These are phyloP conservation scores for Saccharomycopsis babjevae DNA, from an alignment of 805 yeast species.

Conservation along the genomic window DNA sequence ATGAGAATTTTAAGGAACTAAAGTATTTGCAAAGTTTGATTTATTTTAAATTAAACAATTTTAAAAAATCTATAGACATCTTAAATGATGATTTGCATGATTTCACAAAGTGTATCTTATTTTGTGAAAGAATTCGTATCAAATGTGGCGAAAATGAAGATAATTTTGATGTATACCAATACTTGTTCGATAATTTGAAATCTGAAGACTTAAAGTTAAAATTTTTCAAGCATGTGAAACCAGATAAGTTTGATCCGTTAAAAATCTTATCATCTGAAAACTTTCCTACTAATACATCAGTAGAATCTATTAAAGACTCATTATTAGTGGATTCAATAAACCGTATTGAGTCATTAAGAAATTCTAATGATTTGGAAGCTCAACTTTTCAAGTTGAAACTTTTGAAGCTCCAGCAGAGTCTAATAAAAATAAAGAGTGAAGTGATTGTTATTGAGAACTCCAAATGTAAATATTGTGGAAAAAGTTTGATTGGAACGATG, in stretches of 20 bases:
- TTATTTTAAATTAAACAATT: slow-evolving; percentile 47
- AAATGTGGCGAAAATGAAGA: background rate
- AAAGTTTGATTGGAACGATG: slow-evolving; percentile 30
- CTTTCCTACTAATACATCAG: background rate
- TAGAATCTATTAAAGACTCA: background rate
- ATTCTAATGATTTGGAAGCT: background rate
- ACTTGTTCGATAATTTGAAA: background rate
- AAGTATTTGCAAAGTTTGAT: slow-evolving; percentile 44
- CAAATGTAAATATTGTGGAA: slow-evolving; percentile 28
- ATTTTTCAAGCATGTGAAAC: background rate
- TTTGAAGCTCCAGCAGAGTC: slow-evolving; percentile 26
- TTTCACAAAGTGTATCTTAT: slow-evolving; percentile 45
- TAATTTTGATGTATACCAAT: background rate
- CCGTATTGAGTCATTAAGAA: background rate
- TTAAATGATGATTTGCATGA: slow-evolving; percentile 48
- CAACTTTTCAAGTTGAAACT: slow-evolving; percentile 29
- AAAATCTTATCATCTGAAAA: background rate
- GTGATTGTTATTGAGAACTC: slow-evolving; percentile 24
- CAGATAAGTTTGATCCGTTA: background rate
- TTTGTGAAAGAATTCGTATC: slow-evolving; percentile 39
- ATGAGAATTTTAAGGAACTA: slow-evolving; percentile 7
- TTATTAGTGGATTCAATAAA: background rate
- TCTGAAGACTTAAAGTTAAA: background rate
- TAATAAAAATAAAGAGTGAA: slow-evolving; percentile 25
- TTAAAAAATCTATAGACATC: slow-evolving; percentile 52